phyloP scores from a whole-genome alignment of 768 basidiomycete genomes.

The Tephrocybe sp. region DNA sequence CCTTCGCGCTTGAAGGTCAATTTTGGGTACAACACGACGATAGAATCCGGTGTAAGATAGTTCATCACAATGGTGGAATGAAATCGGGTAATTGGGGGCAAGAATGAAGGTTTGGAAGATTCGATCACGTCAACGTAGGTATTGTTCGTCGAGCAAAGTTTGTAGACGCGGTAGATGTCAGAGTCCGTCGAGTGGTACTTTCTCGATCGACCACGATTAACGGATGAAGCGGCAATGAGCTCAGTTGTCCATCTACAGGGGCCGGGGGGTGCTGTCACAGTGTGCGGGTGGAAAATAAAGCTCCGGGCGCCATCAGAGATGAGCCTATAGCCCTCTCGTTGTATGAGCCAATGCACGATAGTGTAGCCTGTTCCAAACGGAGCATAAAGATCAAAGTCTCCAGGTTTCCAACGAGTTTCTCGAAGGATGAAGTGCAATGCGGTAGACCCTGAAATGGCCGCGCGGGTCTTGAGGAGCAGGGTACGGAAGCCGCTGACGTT shows the following conservation, averaged over 20 bases:
- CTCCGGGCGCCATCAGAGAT: conserved; percentile 11
- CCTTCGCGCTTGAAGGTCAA: conserved; percentile 12
- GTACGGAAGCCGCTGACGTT: conserved; percentile 7
- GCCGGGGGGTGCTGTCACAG: background rate
- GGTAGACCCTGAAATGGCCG: conserved; percentile 14
- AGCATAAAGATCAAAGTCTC: conserved; percentile 14
- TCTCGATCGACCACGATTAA: background rate
- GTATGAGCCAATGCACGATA: conserved; percentile 11
- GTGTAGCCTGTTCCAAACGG: conserved; percentile 14
- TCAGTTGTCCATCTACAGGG: conserved; percentile 6
- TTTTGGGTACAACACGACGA: conserved; percentile 11
- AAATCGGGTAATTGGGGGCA: conserved; percentile 14
- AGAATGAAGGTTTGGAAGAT: conserved; percentile 9
- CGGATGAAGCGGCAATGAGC: background rate
- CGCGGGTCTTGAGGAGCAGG: conserved; percentile 15
- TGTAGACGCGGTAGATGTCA: conserved; percentile 14
- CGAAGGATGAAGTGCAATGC: conserved; percentile 15
- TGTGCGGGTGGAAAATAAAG: conserved; percentile 10
- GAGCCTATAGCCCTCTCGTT: conserved; percentile 5
- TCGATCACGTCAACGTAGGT: conserved; percentile 14
- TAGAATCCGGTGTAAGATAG: conserved; percentile 9
- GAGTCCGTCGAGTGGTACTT: conserved; percentile 5
- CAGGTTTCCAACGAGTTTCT: conserved; percentile 12
- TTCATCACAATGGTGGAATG: conserved; percentile 18
- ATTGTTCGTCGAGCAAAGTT: conserved; percentile 4